Conservation (phyloP, 129 eudicot species). For the Artemisia tridentata region DNA sequence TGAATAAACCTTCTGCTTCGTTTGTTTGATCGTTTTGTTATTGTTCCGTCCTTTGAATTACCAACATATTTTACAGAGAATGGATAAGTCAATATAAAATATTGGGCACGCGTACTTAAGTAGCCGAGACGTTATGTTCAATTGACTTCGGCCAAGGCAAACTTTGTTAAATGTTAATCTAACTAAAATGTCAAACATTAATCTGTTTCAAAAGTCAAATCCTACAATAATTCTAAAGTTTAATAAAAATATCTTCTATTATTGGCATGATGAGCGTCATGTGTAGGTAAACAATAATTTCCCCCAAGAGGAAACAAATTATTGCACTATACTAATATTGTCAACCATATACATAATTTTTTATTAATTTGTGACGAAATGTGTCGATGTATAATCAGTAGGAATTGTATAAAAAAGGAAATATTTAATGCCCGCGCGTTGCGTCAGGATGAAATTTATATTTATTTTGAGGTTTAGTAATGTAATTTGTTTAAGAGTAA, state of each 20-base stretch:
- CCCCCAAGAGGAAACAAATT: background rate
- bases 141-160: slow-evolving; percentile 22
- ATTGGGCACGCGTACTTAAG: slow-evolving; percentile 17
- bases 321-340: background rate
- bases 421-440: too few species aligned
- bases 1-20: too few species aligned
- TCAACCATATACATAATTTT: background rate
- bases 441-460: too few species aligned
- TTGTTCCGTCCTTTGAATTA: too few species aligned
- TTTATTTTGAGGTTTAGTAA: too few species aligned
- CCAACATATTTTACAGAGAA: slow-evolving; percentile 1
- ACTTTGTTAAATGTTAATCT: slow-evolving; percentile 6
- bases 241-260: slow-evolving; percentile 11
- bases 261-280: slow-evolving; percentile 15
- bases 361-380: background rate
- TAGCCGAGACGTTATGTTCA: background rate
- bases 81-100: slow-evolving; percentile 7
- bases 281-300: slow-evolving; percentile 12
- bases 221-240: slow-evolving; percentile 19
- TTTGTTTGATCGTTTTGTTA: too few species aligned
- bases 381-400: background rate
- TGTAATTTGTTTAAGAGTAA: too few species aligned
- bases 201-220: slow-evolving; percentile 23
- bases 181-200: slow-evolving; percentile 6
- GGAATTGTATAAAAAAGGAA: too few species aligned